Evolutionary conservation across 192 early-diverging fungal species (phyloP), one percentile per base, ranked within the genome.

Genomic region (Mortierella hygrophila): DNA sequence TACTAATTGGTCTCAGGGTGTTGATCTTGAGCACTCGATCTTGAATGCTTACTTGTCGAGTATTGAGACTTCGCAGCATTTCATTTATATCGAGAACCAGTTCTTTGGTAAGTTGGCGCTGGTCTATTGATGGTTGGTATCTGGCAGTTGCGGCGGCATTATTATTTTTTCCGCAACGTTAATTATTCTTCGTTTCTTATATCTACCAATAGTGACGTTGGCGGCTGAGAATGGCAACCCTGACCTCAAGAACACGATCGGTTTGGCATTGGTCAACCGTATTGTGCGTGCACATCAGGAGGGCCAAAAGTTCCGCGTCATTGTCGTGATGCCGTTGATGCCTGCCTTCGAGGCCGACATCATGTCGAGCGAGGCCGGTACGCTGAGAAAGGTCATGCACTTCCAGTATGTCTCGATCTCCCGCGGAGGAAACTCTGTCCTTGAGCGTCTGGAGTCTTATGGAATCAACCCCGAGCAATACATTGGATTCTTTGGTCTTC

Each of bases 61-160:
- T 73, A 97, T 97, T 82, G 78, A 82, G 40, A 88, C 90, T 41
- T 92, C 97, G 37, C 88, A 96, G 82, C 95, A 96, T 76, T 97
- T 94, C 89, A 88, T 97, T 42, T 96, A 97, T 85, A 97, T 97
- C 79, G 97, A 97, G 81, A 97, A 97, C 83, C 97, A 97, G 82
- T 97, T 97, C 90, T 97, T 97, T 80, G 93, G 95, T 92, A 89
- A 90, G 81, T 18, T 26, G 9, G 2, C 11, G 16, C 20, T 0
- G 5, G 11, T 54, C 6, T 21, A 29, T 47, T 52, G n/a, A 29
- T 13, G 13, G 8, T 4, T 32, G 60, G 11, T 8, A 4, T 26
- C 3, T 9, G 26, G 11, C 5, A 6, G 3, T 37, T 7, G 4
- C 21, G 38, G 2, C 9, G 16, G 41, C 15, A 10, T n/a, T 55